Evolutionary conservation across 805 yeast species (phyloP), one percentile per base, ranked within the genome.

Genomic region (Metschnikowia lunata): DNA sequence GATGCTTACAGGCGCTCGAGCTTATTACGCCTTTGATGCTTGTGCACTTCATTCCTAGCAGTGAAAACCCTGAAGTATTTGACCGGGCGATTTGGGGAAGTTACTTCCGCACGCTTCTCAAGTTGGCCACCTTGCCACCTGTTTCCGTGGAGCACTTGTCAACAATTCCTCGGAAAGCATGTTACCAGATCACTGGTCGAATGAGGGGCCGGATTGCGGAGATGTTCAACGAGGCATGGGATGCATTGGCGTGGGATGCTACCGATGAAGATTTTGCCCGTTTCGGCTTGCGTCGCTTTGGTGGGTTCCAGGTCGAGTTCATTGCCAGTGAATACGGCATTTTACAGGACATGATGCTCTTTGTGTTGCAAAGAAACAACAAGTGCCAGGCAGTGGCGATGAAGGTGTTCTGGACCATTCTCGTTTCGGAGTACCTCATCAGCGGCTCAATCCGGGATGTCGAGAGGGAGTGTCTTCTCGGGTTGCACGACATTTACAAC

Each of bases 261-360:
- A 61, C 75, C 23, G 72, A 73, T 14, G 82, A 76, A 28, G 85
- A 80, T 50, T 57, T 66, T 27, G 63, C 58, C 4, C 64, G 87
- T 49, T 87, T 83, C 64, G 83, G 81, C 40, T 59, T 87, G 36
- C 71, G 68, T 34, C 71, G 71, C 51, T 76, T 81, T 49, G 86
- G 90, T 34, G 89, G 90, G 0, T 80, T 74, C 54, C 96, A 88
- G 61, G 79, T 75, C 30, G 80, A 77, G 54, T 78, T 87, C 48
- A 72, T 82, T 30, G 69, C 69, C 49, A 65, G 65, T 34, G 83
- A 80, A 46, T 78, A 78, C 44, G 75, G 81, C 30, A 72, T 88
- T 26, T 64, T 87, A 34, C 78, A 78, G 40, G 85, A 82, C 43
- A 62, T 88, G 45, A 71, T 84, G 67, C 72, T 82, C 35, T 77